These are phyloP conservation scores for Colletotrichum salicis DNA, from an alignment of 2,329 filamentous ascomycete genomes.

Conservation along the genomic window DNA sequence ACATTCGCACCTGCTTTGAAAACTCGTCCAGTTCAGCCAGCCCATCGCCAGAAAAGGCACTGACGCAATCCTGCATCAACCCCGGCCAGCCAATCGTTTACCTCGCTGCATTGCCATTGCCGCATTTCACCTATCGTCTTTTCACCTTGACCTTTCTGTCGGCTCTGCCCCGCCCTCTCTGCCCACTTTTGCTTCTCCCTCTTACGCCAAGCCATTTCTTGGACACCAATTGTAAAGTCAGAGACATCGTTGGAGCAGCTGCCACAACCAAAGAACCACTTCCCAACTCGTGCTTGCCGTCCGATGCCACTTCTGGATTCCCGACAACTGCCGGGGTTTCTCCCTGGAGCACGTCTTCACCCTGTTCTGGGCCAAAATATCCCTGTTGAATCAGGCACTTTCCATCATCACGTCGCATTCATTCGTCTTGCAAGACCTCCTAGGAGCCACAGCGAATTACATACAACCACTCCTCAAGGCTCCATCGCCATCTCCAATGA, in stretches of 20 bases:
- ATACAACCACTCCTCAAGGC: background rate
- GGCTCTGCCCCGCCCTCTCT: conserved; percentile 15
- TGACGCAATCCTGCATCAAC: conserved; percentile 34
- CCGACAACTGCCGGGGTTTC: conserved; percentile 21
- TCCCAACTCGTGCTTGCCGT: background rate
- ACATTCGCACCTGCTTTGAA: conserved; percentile 3
- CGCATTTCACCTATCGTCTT: background rate
- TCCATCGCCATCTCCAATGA: background rate
- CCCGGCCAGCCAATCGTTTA: background rate
- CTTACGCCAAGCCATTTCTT: conserved; percentile 21
- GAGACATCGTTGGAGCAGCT: conserved; percentile 1
- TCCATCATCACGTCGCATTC: conserved; percentile 23
- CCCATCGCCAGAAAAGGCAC: conserved; percentile 27
- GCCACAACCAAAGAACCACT: background rate
- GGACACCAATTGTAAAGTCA: background rate
- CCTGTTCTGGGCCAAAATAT: conserved; percentile 13
- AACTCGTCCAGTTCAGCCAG: background rate
- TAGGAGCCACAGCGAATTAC: too few relatives aligned
- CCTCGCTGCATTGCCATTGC: background rate
- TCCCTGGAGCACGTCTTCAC: background rate
- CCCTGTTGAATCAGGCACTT: conserved; percentile 15
- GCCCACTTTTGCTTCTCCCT: conserved; percentile 14
- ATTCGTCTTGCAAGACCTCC: background rate
- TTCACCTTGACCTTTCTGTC: conserved; percentile 1
- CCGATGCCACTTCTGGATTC: conserved; percentile 5